A percentile compares a stretch with the other conserved stretches of the same genome.
phyloP scores from a whole-genome alignment of 805 yeast genomes.

The Starmerella bacillaris region DNA sequence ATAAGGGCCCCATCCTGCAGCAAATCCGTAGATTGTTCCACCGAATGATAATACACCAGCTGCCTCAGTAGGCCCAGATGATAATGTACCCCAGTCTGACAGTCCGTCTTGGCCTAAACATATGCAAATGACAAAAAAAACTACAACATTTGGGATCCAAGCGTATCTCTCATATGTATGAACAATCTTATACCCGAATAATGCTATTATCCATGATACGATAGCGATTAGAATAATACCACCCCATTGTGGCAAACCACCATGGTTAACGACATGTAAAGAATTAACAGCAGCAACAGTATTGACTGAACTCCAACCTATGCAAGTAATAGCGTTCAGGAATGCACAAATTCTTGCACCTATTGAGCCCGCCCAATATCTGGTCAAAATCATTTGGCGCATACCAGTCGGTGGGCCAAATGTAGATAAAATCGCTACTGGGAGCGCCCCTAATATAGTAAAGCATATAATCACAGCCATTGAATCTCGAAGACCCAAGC shows the following conservation, averaged over 20 bases:
- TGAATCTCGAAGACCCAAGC: conserved; percentile 56
- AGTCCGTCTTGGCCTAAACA: conserved; percentile 55
- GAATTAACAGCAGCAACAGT: conserved; percentile 78
- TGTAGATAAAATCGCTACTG: conserved; percentile 67
- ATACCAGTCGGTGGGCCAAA: conserved; percentile 75
- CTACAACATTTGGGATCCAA: conserved; percentile 67
- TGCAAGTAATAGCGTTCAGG: conserved; percentile 66
- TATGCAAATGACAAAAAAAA: conserved; percentile 62
- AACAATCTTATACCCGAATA: conserved; percentile 68
- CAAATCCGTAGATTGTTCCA: conserved; percentile 68
- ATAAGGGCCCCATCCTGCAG: conserved; percentile 87
- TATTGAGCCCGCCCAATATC: conserved; percentile 58
- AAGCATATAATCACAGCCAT: conserved; percentile 54
- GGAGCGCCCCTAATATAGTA: conserved; percentile 48
- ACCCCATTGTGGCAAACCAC: conserved; percentile 67
- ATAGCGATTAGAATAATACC: conserved; percentile 58
- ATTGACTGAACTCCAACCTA: conserved; percentile 92
- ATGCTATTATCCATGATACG: conserved; percentile 51
- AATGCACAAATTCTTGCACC: conserved; percentile 62
- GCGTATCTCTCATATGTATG: conserved; percentile 70
- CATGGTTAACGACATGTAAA: conserved; percentile 52
- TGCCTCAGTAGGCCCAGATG: conserved; percentile 48
- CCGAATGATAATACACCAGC: conserved; percentile 68
- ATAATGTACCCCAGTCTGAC: conserved; percentile 31
- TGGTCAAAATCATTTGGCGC: conserved; percentile 70